Base-by-base conservation (phyloP, 768 basidiomycete species). In the Lactarius sp. region DNA sequence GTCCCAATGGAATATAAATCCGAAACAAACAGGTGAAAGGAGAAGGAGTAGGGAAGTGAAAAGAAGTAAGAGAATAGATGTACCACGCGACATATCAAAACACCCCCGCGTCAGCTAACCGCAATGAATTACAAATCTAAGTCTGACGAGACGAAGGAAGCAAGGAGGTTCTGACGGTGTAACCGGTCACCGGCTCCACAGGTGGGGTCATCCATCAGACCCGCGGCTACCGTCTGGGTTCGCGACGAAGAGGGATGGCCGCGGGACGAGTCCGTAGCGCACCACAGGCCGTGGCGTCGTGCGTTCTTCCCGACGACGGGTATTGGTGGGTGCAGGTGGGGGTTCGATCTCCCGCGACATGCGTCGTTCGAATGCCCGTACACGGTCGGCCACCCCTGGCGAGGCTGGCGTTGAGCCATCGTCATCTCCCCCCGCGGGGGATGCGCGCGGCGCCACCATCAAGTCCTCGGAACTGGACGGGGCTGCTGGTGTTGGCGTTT, bases 251-350 rank as follows among this genome's bases (percentile, higher is more conserved):
- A 92, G 77, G 65, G 83, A 83, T 20, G 82, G 74, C 64, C 81
- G 80, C 27, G 84, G 83, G 41, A 80, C 85, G 39, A 91, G 78
- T 13, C 88, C 88, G 71, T 91, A 92, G 33, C 81, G 78, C 42
- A 85, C 76, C 49, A 72, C 73, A 56, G 74, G 56, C 3, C 67
- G 51, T 3, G 58, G 66, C 58, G 61, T 62, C 68, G 46, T 70
- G 74, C 78, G 64, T 72, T 75, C 53, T 75, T 70, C 61, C 73
- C 72, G 69, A 78, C 79, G 69, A 81, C 81, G 56, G 67, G 73
- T 56, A 74, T 75, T 69, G 73, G 79, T 20, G 77, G 79, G 68
- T 78, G 81, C 56, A 71, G 74, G 73, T 52, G 74, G 71, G 22
- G 54, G 47, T 16, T 65, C 61, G n/a, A 56, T 66, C 53, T 81